Evolutionary conservation across 208 protist genomes (phyloP).

Genomic region (Leishmania amazonensis): DNA sequence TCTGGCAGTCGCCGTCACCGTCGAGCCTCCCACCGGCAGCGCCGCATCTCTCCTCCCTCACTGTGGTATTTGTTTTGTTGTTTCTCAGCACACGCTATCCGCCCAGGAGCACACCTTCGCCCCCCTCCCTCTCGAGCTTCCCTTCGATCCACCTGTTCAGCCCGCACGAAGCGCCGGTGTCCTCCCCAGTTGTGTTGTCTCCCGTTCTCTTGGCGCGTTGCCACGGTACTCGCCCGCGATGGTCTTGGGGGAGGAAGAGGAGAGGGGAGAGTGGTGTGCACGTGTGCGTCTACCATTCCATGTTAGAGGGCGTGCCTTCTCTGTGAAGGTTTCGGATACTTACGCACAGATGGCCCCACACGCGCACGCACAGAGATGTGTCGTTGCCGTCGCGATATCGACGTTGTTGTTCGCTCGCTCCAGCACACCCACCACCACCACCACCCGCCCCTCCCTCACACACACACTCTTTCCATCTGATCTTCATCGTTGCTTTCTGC

Average conservation of each 20-base stretch:
- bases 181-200: neutral
- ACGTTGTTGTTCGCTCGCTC: no score
- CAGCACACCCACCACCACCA: no score
- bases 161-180: neutral
- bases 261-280: neutral
- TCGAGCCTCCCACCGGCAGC: neutral
- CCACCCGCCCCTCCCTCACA: neutral
- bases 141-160: no score
- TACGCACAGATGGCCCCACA: no score
- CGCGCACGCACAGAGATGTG: no score
- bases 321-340: neutral
- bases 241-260: neutral
- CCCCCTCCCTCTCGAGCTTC: neutral
- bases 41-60: neutral
- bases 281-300: neutral
- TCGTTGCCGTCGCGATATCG: no score
- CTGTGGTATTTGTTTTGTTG: neutral
- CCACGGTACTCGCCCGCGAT: neutral
- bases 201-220: neutral
- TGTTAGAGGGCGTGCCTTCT: neutral
- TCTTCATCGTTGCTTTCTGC: neutral
- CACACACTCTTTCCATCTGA: neutral
- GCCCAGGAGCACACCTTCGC: neutral
- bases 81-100: neutral
- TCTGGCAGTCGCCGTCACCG: neutral